Evolutionary conservation across 2,329 filamentous ascomycete species (phyloP), one percentile per base, ranked within the genome.

Genomic region (Kalaharituber pfeilii): DNA sequence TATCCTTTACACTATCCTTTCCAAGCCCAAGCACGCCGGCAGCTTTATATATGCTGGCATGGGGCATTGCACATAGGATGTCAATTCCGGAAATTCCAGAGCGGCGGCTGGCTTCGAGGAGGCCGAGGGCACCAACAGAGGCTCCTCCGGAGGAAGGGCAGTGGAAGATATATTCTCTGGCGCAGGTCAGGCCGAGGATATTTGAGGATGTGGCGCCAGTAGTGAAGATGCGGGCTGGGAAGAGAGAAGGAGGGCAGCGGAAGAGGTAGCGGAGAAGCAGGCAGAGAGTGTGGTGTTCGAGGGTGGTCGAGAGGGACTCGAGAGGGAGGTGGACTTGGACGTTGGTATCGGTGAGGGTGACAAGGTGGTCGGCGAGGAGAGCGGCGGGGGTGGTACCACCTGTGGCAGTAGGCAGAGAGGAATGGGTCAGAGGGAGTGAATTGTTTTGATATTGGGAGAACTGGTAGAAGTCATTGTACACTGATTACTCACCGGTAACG

Each of bases 21-120:
- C 89, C 89, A 11, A 95, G 70, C 0, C 89, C 89, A 2, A 93
- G 73, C 0, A 94, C 72, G 36, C 83, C 82, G 0, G 87, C 86
- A 9, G 87, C 86, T 69, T 95, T 95, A 52, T 74, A 75, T 1
- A 94, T 70, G 2, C 85, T 93, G 44, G 86, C 93, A 67, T 96
- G 89, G 0, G 82, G 84, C 60, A 82, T 76, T 39, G 85, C 33
- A 39, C 33, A 33, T 18, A 39, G 8, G 4, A 39, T 39, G 20
- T 39, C 1, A 11, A 36, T 39, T 18, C 33, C 33, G 13, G 15
- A 13, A 39, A 39, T 39, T 4, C 33, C 8, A 9, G 13, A 15
- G 2, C 33, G 33, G 33, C 7, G 33, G 20, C 33, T 5, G 20
- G 33, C 33, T 39, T 39, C 33, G 13, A 39, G 8, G 13, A 39